Base-by-base conservation (phyloP, 2,329 filamentous ascomycete genomes). In the Bisporella sp. region DNA sequence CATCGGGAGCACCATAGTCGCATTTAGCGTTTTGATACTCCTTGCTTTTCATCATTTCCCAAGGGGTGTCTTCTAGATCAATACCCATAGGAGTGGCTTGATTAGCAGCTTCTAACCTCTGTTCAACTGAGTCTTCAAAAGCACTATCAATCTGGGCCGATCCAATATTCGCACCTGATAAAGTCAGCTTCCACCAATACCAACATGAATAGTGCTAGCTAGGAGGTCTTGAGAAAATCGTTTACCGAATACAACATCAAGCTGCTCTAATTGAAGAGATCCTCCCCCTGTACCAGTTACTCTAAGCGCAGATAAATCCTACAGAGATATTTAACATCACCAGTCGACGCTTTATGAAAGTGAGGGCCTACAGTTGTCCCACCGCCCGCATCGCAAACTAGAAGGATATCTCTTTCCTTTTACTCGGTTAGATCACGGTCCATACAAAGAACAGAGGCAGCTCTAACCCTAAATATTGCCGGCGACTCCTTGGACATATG, bases 321-420 rank as follows among this genome's bases (percentile, higher is more conserved):
- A 21, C 21, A 3, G 21, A 21, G 21, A 21, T 21, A 21, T 21
- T 21, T 21, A 21, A 21, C 21, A 21, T 21, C 21, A 3, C 21
- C 21, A 21, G 21, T 21, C 21, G 21, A 21, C 21, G 21, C 21
- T 21, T 21, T 21, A 21, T 21, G 21, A 21, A 21, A 21, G 21
- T 21, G 21, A 21, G 21, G 21, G 21, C 21, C 56, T 2, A 21
- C 21, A 21, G 55, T 60, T 13, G 74, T 77, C 5, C 74, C 74
- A 39, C 74, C 74, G 6, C 75, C 74, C 31, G 70, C 71, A 61
- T 77, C 74, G 53, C 73, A 77, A 1, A 76, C 70, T 3, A 77
- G 62, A 4, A 77, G 61, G 2, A 73, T 65, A 51, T 77, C 58
- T 30, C 21, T 21, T 21, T 21, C 21, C 50, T 41, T n/a, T 57